Percentiles rank a stretch among this genome's conserved stretches.
Conservation (phyloP, 1,139 yeast species). For the Scheffersomyces cryptocercus region DNA sequence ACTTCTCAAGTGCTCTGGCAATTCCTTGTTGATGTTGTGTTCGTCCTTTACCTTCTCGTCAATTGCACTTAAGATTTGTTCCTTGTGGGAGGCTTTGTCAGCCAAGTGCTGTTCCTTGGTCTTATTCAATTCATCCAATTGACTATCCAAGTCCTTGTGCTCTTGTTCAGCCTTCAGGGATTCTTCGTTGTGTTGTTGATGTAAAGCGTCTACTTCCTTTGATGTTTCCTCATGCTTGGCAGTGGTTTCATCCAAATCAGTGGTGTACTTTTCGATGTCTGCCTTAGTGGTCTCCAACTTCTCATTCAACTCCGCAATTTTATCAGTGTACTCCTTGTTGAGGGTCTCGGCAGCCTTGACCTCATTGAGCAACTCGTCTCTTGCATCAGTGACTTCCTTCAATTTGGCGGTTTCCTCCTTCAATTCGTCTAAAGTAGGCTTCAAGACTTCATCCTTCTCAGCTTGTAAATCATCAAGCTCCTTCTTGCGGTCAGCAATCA, state of each 20-base stretch:
- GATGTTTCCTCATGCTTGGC: conserved; percentile 34
- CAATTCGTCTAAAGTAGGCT: conserved; percentile 45
- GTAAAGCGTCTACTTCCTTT: conserved; percentile 32
- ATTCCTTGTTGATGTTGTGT: conserved; percentile 46
- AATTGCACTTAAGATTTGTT: conserved; percentile 32
- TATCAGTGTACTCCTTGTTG: conserved; percentile 35
- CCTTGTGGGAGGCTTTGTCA: conserved; percentile 33
- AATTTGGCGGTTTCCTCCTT: conserved; percentile 39
- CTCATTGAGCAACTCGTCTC: conserved; percentile 36
- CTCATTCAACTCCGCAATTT: conserved; percentile 37
- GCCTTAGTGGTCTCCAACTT: conserved; percentile 38
- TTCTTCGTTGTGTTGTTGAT: conserved; percentile 24
- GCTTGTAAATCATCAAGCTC: conserved; percentile 48
- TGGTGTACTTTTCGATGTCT: conserved; percentile 36
- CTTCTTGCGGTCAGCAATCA: conserved; percentile 40
- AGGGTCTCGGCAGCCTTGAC: conserved; percentile 32
- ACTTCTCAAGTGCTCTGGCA: conserved; percentile 53
- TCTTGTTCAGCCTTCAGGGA: conserved; percentile 25
- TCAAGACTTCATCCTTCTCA: conserved; percentile 43
- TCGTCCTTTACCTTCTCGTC: conserved; percentile 42
- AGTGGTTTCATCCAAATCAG: conserved; percentile 33
- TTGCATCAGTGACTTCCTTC: conserved; percentile 40
- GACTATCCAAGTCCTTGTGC: conserved; percentile 27
- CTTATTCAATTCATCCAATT: conserved; percentile 30
- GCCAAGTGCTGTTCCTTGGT: conserved; percentile 30